These are phyloP conservation scores for Tanacetum coccineum DNA, from an alignment of 129 eudicot genomes.

Conservation along the genomic window DNA sequence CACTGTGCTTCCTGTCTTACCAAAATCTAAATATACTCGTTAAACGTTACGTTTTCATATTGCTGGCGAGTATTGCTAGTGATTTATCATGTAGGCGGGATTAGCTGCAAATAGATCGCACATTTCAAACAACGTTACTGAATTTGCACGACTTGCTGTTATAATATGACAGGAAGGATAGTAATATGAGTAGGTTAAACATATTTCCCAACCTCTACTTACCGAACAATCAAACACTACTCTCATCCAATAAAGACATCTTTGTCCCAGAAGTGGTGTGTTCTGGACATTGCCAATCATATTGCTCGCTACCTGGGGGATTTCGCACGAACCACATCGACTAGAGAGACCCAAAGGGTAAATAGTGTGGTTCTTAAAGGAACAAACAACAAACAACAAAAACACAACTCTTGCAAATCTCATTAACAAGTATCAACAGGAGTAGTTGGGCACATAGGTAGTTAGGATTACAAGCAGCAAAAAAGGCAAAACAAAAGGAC, in stretches of 20 bases:
- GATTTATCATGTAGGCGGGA: conserved; percentile 51
- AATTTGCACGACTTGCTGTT: conserved; percentile 60
- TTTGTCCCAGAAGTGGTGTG: no score
- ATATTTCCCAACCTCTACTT: no score
- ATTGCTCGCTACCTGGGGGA: no score
- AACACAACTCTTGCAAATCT: not conserved
- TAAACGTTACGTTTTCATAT: conserved; percentile 39
- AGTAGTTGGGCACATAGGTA: conserved; percentile 9
- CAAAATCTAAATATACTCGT: conserved; percentile 82
- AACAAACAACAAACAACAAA: not conserved
- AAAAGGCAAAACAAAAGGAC: not conserved
- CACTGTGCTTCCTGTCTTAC: conserved; percentile 53
- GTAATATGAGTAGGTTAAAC: no score
- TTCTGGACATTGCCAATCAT: no score
- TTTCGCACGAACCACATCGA: no score
- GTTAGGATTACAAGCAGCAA: conserved; percentile 10
- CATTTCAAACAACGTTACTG: conserved; percentile 69
- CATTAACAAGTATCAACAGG: conserved; percentile 1
- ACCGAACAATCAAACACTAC: no score
- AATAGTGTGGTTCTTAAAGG: no score
- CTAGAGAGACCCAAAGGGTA: no score
- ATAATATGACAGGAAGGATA: conserved; percentile 53
- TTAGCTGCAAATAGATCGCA: conserved; percentile 67
- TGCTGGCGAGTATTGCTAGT: no score
- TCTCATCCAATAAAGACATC: no score